A percentile compares a stretch with the other conserved stretches of the same genome.
Evolutionary conservation across 148 eudicot species (phyloP).

Genomic region (Dianthus caryophyllus): DNA sequence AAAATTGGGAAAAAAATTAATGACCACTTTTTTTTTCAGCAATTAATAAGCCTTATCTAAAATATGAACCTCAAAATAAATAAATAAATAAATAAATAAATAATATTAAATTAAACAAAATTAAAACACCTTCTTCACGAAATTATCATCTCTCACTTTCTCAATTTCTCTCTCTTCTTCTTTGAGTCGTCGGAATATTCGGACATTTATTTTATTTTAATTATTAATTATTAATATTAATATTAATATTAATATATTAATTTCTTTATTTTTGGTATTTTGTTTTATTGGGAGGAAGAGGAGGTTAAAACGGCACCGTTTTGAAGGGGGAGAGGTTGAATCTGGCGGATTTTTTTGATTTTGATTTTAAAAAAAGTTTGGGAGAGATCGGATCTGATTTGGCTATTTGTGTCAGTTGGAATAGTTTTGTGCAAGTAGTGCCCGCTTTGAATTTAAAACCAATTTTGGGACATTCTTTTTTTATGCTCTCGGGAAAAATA

Average conservation of each 20-base stretch:
- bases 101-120: no score
- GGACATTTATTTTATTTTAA: background rate
- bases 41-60: no score
- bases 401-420: background rate
- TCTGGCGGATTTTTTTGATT: slow-evolving; percentile 8
- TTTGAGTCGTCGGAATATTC: slow-evolving; percentile 9
- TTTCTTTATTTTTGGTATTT: background rate
- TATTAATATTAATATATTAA: background rate
- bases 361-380: background rate
- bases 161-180: background rate
- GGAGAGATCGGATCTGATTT: slow-evolving; percentile 4
- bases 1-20: background rate
- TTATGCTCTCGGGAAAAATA: no score
- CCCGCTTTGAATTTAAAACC: background rate
- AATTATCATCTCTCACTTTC: slow-evolving; percentile 8
- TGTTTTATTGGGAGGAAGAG: background rate
- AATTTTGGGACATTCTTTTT: background rate
- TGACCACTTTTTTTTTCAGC: background rate
- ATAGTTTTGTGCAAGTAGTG: slow-evolving; percentile 4
- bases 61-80: no score
- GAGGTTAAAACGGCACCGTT: slow-evolving; percentile 3
- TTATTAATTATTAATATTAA: background rate
- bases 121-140: background rate
- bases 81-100: no score
- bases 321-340: background rate